phyloP scores from a whole-genome alignment of 352 stramenopile genomes.

The Pythium aquatile region DNA sequence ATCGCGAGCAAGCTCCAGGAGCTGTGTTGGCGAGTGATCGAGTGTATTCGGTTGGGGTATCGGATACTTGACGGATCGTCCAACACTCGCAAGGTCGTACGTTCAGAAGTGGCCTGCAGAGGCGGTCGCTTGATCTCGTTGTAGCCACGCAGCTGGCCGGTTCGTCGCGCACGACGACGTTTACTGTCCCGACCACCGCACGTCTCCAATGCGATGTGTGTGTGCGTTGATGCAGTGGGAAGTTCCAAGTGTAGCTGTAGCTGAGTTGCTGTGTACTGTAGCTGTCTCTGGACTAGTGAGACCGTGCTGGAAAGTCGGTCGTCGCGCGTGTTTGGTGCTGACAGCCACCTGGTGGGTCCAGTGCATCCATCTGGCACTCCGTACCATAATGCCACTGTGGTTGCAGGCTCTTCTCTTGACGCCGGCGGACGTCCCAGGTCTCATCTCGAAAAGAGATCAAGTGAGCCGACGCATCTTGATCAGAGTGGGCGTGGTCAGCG shows the following conservation, averaged over 20 bases:
- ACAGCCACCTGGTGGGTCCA: conserved; percentile 26
- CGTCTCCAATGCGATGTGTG: conserved; percentile 1
- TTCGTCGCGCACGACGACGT: conserved; percentile 1
- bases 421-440: conserved; percentile 1
- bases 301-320: not conserved
- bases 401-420: not conserved
- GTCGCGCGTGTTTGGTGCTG: conserved; percentile 8
- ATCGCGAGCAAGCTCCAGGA: not conserved
- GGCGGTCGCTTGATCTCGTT: conserved; percentile 5
- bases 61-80: not conserved
- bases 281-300: not conserved
- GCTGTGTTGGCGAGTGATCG: not conserved
- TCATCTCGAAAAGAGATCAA: conserved; percentile 8
- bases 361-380: conserved; percentile 31
- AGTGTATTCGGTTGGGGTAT: conserved; percentile 1
- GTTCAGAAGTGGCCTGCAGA: conserved; percentile 1
- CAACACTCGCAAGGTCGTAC: not conserved
- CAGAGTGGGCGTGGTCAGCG: not conserved
- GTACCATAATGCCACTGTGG: conserved; percentile 3
- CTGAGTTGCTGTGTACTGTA: not conserved
- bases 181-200: not conserved
- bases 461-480: not conserved
- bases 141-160: conserved; percentile 22
- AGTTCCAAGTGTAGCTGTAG: not conserved
- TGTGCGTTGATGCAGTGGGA: not conserved